Percentiles rank a stretch among this genome's conserved stretches.
Conservation (phyloP, 2,329 filamentous ascomycete genomes). For the Paraphoma chrysanthemicola region DNA sequence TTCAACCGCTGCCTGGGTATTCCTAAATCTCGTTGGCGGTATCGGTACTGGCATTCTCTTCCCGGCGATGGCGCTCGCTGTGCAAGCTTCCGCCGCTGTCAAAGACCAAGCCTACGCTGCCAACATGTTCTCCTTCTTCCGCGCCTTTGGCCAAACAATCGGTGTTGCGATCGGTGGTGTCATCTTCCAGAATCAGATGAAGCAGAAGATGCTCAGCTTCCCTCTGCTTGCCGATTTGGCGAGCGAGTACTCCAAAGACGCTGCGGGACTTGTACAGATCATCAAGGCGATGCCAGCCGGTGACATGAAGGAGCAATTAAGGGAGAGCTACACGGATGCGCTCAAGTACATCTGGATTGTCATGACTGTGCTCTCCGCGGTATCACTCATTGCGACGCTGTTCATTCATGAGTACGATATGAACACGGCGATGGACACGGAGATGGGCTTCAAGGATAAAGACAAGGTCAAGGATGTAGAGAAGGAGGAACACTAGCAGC, state of each 20-base stretch:
- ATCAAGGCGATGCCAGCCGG: conserved; percentile 62
- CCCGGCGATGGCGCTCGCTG: conserved; percentile 66
- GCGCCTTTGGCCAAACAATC: conserved; percentile 69
- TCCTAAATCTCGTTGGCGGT: conserved; percentile 66
- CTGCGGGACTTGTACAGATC: conserved; percentile 64
- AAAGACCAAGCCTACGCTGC: conserved; percentile 67
- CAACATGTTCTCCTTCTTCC: conserved; percentile 72
- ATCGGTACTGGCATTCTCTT: conserved; percentile 71
- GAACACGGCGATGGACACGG: conserved; percentile 55
- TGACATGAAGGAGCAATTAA: conserved; percentile 51
- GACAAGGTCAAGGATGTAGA: conserved; percentile 33
- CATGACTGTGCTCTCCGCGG: conserved; percentile 60
- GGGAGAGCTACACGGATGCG: conserved; percentile 60
- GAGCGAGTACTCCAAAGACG: conserved; percentile 61
- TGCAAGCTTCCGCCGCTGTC: conserved; percentile 66
- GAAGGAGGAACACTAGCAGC: conserved; percentile 14
- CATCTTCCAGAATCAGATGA: conserved; percentile 72
- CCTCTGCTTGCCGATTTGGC: conserved; percentile 58
- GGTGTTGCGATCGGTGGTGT: conserved; percentile 73
- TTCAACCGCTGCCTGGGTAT: conserved; percentile 62
- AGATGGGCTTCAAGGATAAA: conserved; percentile 57
- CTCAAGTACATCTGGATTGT: conserved; percentile 64
- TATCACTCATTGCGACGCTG: conserved; percentile 60
- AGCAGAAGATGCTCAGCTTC: conserved; percentile 57
- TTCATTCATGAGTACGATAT: conserved; percentile 59